Evolutionary conservation across 495 filamentous ascomycete genomes (phyloP), one percentile per base, ranked within the genome.

Genomic region (Penicillium atrosanguineum): DNA sequence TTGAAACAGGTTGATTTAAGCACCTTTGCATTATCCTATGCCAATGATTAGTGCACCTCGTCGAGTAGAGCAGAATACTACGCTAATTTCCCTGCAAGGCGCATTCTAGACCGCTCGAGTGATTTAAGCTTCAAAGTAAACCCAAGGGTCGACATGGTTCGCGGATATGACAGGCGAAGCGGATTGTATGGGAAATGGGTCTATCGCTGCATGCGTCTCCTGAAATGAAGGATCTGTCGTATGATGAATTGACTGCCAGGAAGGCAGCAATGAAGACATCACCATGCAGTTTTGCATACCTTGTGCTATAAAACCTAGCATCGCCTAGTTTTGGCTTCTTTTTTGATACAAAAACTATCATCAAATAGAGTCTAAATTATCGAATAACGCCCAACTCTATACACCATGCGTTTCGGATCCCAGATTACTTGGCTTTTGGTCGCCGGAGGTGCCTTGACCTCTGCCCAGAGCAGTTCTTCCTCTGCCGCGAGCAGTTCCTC

Each of bases 391-490:
- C 31, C 12, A 34, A 14, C 12, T 14, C 3, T 4, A 4, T 14
- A 34, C 31, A 34, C 11, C 31, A 34, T 34, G 31, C 31, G 31
- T 14, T 34, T 34, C 31, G 31, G 31, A 14, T 42, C 39, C 19
- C 39, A 42, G n/a, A 18, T 48, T n/a, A 34, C 34, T 4, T 48
- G 46, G 46, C 56, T 66, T 7, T 52, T 69, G 38, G 46, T 65
- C 43, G 56, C 55, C 6, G 65, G 63, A 43, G 53, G 51, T 6
- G 58, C 60, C 20, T 8, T 57, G 19, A 38, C 46, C 46, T 48
- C 46, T 15, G 46, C 46, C 8, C 7, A 6, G n/a, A 48, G 29
- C 46, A 48, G 46, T 14, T 37, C 46, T 18, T 56, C 55, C 31
- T 58, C 61, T 23, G 42, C 44, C 8, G 31, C 31, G 31, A 34